Conservation (phyloP, 2,329 filamentous ascomycete genomes). For the Arthrobotrys iridis region DNA sequence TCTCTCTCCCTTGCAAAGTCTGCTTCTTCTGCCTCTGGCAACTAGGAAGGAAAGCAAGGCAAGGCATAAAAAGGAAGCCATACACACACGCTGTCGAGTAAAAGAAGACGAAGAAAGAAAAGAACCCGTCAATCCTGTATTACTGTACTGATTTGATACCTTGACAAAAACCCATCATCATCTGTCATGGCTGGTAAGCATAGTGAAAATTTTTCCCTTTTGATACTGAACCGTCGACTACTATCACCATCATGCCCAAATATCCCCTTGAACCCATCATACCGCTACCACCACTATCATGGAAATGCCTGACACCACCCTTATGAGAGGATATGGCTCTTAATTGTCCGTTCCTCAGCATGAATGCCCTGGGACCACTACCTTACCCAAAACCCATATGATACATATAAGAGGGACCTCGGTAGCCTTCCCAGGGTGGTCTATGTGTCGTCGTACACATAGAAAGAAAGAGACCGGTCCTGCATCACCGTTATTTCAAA, state of each 20-base stretch:
- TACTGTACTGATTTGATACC: slow-evolving; percentile 55
- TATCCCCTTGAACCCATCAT: neutral
- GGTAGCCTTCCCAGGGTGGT: slow-evolving; percentile 12
- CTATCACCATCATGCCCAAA: slow-evolving; percentile 36
- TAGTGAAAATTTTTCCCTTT: slow-evolving; percentile 59
- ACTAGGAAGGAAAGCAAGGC: slow-evolving; percentile 23
- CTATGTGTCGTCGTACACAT: slow-evolving; percentile 24
- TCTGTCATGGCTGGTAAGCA: slow-evolving; percentile 72
- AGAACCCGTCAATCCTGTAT: slow-evolving; percentile 60
- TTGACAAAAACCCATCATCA: slow-evolving; percentile 55
- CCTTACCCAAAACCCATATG: slow-evolving; percentile 10
- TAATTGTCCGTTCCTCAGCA: neutral
- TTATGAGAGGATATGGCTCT: neutral
- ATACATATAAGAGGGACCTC: slow-evolving; percentile 16
- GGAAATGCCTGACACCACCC: slow-evolving; percentile 5
- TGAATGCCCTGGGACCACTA: neutral
- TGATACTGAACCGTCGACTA: slow-evolving; percentile 21
- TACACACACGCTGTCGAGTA: slow-evolving; percentile 20
- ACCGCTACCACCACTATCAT: neutral
- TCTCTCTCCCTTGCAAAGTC: no score
- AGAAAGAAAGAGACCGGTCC: slow-evolving; percentile 14
- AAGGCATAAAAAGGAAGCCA: slow-evolving; percentile 58
- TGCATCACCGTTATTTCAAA: slow-evolving; percentile 31
- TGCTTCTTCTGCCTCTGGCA: slow-evolving; percentile 40
- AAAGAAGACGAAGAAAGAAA: slow-evolving; percentile 53